phyloP scores from a whole-genome alignment of 768 basidiomycete species.

The Gloeostereum incarnatum region DNA sequence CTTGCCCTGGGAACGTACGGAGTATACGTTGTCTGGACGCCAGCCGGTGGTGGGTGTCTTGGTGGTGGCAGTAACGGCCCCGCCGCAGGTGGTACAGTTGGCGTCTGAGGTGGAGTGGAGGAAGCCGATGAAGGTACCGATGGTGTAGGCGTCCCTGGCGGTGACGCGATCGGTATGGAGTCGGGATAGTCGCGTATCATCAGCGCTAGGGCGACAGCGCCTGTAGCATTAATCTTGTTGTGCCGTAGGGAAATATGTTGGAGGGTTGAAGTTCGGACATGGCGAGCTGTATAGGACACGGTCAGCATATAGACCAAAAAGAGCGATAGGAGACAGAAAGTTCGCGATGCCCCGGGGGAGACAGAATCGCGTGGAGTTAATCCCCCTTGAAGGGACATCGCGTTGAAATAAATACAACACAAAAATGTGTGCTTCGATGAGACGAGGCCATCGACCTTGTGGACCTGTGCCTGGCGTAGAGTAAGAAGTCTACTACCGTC shows the following conservation, averaged over 20 bases:
- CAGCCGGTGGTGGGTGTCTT: slow-evolving; percentile 3
- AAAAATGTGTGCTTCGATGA: no score
- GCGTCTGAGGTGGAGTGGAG: not conserved
- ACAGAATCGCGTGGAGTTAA: no score
- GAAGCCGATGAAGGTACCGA: slow-evolving; percentile 3
- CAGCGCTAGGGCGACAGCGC: slow-evolving; percentile 85
- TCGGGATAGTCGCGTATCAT: slow-evolving; percentile 98
- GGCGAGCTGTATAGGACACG: no score
- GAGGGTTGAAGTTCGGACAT: slow-evolving; percentile 74
- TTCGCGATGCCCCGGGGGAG: no score
- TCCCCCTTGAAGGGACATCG: no score
- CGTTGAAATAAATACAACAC: no score
- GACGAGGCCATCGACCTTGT: no score
- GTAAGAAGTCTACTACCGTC: no score
- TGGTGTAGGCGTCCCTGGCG: slow-evolving; percentile 17
- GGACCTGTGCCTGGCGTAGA: no score
- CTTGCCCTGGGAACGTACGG: slow-evolving; percentile 70
- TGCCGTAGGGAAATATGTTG: slow-evolving; percentile 85
- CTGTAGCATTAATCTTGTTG: slow-evolving; percentile 77
- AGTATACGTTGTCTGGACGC: slow-evolving; percentile 70
- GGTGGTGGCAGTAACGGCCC: slow-evolving; percentile 6
- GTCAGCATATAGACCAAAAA: no score
- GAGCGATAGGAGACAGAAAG: no score
- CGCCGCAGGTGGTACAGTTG: not conserved
- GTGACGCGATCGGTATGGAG: slow-evolving; percentile 32